Percentiles rank a stretch among this genome's conserved stretches.
These are phyloP conservation scores for Talaromyces stipitatus DNA, from an alignment of 495 filamentous ascomycete species.

Conservation along the genomic window DNA sequence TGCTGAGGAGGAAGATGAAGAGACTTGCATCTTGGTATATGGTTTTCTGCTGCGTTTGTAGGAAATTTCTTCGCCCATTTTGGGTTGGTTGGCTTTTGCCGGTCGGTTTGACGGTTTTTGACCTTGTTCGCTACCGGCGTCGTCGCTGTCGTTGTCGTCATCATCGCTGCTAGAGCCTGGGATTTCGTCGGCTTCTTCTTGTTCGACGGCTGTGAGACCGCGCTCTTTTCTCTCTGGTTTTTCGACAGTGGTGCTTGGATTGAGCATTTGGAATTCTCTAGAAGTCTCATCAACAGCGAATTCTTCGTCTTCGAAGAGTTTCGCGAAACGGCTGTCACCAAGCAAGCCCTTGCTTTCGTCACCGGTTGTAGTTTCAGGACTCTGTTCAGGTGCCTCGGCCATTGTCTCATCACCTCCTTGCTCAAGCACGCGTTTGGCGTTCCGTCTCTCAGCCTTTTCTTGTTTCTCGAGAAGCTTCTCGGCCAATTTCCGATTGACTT, in stretches of 20 bases:
- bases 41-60: constrained; percentile 43
- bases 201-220: constrained; percentile 60
- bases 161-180: constrained; percentile 36
- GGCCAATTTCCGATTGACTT: constrained; percentile 76
- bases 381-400: constrained; percentile 23
- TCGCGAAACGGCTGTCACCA: constrained; percentile 75
- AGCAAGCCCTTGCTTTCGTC: constrained; percentile 52
- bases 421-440: constrained; percentile 47
- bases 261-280: constrained; percentile 75
- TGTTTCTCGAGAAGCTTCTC: constrained; percentile 75
- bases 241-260: constrained; percentile 64
- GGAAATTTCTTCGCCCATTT: constrained; percentile 14
- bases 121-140: constrained; percentile 24
- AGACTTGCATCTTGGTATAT: constrained; percentile 50
- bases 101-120: constrained; percentile 23
- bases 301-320: constrained; percentile 85
- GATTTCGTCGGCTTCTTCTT: constrained; percentile 48
- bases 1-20: constrained; percentile 35
- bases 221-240: constrained; percentile 31
- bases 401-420: constrained; percentile 48
- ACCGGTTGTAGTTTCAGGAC: constrained; percentile 10
- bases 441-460: constrained; percentile 69
- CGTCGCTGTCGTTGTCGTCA: constrained; percentile 36
- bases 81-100: constrained; percentile 12
- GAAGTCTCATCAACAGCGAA: constrained; percentile 90